Percentiles rank a stretch among this genome's conserved stretches.
Conservation (phyloP, 176 grass and related monocot species). For the Oropetium thomaeum region DNA sequence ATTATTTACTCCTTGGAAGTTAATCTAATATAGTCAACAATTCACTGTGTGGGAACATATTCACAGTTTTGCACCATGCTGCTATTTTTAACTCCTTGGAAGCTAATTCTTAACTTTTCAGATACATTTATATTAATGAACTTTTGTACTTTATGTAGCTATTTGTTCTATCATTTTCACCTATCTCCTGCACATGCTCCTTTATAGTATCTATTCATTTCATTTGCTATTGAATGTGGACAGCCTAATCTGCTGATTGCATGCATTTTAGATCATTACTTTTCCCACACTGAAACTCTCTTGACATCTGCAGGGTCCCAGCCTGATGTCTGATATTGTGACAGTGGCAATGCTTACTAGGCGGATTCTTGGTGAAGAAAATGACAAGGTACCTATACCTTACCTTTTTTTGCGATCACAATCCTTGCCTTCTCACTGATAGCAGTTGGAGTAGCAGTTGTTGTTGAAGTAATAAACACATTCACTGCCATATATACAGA, state of each 20-base stretch:
- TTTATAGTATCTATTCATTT: slow-evolving; percentile 4
- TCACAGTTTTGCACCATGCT: neutral
- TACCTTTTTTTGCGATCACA: slow-evolving; percentile 16
- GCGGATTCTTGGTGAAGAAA: slow-evolving; percentile 92
- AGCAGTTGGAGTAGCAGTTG: slow-evolving; percentile 4
- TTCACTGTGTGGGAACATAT: neutral
- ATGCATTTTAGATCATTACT: neutral
- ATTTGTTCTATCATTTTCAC: neutral
- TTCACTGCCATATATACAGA: slow-evolving; percentile 1
- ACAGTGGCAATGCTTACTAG: slow-evolving; percentile 78
- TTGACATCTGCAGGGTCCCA: slow-evolving; percentile 55
- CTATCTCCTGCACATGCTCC: neutral
- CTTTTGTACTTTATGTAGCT: slow-evolving; percentile 20
- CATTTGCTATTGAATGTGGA: neutral
- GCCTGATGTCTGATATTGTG: slow-evolving; percentile 74
- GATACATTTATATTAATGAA: slow-evolving; percentile 10
- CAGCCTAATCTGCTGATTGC: neutral
- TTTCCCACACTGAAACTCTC: slow-evolving; percentile 4
- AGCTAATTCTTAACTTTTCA: slow-evolving; percentile 9
- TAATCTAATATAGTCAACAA: neutral
- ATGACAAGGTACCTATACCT: slow-evolving; percentile 52
- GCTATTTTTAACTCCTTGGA: neutral
- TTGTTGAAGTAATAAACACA: slow-evolving; percentile 16
- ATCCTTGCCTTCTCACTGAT: slow-evolving; percentile 20
- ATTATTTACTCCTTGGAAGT: neutral